These are phyloP conservation scores for Licmophora abbreviata DNA, from an alignment of 108 stramenopile genomes.

Conservation along the genomic window DNA sequence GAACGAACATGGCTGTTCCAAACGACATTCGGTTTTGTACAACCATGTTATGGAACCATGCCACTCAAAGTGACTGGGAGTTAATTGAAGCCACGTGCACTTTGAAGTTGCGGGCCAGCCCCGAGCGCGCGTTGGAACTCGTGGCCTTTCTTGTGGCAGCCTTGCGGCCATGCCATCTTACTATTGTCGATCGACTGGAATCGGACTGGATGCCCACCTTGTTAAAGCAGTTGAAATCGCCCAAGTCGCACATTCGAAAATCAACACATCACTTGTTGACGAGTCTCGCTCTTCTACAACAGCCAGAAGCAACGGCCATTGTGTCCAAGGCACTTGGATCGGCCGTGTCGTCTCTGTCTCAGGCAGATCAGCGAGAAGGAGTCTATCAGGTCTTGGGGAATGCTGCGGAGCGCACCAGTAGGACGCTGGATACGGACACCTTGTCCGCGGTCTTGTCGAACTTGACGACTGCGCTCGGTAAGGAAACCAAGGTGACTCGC, in stretches of 20 bases:
- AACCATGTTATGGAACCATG: background rate
- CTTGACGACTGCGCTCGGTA: constrained; percentile 15
- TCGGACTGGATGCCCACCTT: constrained; percentile 1
- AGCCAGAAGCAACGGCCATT: background rate
- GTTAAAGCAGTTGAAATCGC: constrained; percentile 6
- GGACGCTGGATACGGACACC: constrained; percentile 3
- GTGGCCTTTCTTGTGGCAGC: constrained; percentile 19
- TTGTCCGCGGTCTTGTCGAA: constrained; percentile 14
- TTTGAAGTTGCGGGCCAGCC: constrained; percentile 37
- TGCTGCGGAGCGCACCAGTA: constrained; percentile 11
- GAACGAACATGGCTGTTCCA: background rate
- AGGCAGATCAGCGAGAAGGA: constrained; percentile 21
- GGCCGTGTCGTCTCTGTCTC: background rate
- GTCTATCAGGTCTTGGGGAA: constrained; percentile 31
- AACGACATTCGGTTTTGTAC: background rate
- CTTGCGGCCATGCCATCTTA: constrained; percentile 3
- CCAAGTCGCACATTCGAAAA: background rate
- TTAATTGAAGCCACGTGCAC: constrained; percentile 16
- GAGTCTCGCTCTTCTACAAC: background rate
- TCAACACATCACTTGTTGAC: background rate
- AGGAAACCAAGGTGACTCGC: constrained; percentile 41
- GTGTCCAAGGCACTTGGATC: background rate
- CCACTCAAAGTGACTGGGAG: constrained; percentile 12
- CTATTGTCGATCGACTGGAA: constrained; percentile 7
- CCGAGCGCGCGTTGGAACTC: constrained; percentile 19